Percentiles rank a stretch among this genome's conserved stretches.
Evolutionary conservation across 2,329 filamentous ascomycete species (phyloP).

Genomic region (Orbilia ellipsospora): DNA sequence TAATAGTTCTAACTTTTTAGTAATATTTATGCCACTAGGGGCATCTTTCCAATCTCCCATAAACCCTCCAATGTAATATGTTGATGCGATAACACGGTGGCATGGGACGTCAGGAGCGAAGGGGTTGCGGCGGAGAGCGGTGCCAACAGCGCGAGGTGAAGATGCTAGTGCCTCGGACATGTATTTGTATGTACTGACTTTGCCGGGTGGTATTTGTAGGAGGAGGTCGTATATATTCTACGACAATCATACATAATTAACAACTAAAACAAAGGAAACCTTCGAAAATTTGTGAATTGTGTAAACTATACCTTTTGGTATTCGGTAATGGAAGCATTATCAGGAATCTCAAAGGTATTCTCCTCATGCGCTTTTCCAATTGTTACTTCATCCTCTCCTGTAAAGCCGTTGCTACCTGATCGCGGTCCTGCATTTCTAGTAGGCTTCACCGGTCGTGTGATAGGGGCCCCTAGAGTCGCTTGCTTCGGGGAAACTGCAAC

Average conservation of each 20-base stretch:
- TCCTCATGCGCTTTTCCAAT: conserved; percentile 34
- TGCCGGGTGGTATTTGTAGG: conserved; percentile 79
- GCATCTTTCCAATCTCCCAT: conserved; percentile 73
- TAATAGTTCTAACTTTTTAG: conserved; percentile 73
- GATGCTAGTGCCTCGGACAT: conserved; percentile 75
- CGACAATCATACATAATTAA: neutral
- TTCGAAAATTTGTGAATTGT: neutral
- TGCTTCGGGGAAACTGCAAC: no score
- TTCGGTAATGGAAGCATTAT: conserved; percentile 24
- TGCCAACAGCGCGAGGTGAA: conserved; percentile 80
- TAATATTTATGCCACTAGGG: conserved; percentile 72
- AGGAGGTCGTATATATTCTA: conserved; percentile 74
- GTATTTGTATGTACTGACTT: conserved; percentile 80
- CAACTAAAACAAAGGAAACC: neutral
- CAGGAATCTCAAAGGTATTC: conserved; percentile 43
- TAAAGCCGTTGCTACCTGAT: no score
- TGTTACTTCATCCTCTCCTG: neutral
- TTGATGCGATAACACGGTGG: conserved; percentile 80
- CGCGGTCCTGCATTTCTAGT: no score
- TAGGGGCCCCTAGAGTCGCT: conserved; percentile 23
- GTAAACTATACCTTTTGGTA: conserved; percentile 35
- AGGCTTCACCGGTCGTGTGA: conserved; percentile 10
- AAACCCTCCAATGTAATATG: conserved; percentile 76
- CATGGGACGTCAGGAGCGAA: conserved; percentile 86
- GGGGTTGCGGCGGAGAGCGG: conserved; percentile 77